Conservation (phyloP, 2,329 filamentous ascomycete genomes). For the Pseudofabraea citricarpa region DNA sequence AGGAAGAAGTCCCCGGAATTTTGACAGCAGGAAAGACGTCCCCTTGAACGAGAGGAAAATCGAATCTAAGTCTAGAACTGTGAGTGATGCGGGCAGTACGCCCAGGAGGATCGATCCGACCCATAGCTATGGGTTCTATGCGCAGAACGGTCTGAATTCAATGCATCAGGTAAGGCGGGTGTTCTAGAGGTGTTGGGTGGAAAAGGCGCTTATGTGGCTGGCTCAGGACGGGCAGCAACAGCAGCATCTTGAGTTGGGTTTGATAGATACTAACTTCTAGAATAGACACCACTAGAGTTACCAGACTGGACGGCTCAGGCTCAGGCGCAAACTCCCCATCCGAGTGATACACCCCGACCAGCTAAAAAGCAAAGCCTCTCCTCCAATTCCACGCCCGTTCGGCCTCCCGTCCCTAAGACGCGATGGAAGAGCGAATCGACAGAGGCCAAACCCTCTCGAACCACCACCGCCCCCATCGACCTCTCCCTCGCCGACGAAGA, state of each 20-base stretch:
- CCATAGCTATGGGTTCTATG: slow-evolving; percentile 21
- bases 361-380: slow-evolving; percentile 5
- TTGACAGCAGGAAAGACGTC: slow-evolving; percentile 84
- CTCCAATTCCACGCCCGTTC: slow-evolving; percentile 4
- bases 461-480: slow-evolving; percentile 21
- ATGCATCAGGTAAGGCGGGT: too few relatives aligned
- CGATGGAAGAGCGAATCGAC: slow-evolving; percentile 26
- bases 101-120: slow-evolving; percentile 23
- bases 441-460: slow-evolving; percentile 7
- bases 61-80: slow-evolving; percentile 22
- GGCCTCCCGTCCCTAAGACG: slow-evolving; percentile 24
- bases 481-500: slow-evolving; percentile 24
- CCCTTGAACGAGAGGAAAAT: slow-evolving; percentile 45
- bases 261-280: neutral
- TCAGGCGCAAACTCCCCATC: slow-evolving; percentile 6
- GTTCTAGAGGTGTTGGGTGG: too few relatives aligned
- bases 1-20: slow-evolving; percentile 87
- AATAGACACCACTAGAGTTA: slow-evolving; percentile 21
- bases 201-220: too few relatives aligned
- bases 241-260: neutral
- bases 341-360: neutral
- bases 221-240: too few relatives aligned
- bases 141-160: slow-evolving; percentile 19
- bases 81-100: slow-evolving; percentile 16
- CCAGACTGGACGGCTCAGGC: slow-evolving; percentile 20